These are phyloP conservation scores for Rossbeevera mucosa DNA, from an alignment of 768 basidiomycete genomes.

Conservation along the genomic window DNA sequence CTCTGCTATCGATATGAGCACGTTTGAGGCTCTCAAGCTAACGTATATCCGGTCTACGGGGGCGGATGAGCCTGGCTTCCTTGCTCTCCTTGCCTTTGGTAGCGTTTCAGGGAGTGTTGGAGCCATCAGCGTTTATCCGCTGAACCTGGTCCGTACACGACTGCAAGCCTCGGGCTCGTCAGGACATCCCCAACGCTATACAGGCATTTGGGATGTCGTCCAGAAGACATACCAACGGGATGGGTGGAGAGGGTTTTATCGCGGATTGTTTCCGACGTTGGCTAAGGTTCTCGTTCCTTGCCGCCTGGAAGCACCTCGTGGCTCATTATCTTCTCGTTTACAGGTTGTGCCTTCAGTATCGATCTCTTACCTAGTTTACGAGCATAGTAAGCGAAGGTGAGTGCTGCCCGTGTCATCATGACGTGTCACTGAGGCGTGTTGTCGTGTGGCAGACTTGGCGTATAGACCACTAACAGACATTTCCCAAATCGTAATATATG, in stretches of 20 bases:
- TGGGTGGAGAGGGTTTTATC: constrained; percentile 93
- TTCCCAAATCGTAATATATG: constrained; percentile 16
- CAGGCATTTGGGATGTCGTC: constrained; percentile 82
- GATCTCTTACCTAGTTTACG: constrained; percentile 94
- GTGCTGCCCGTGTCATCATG: constrained; percentile 17
- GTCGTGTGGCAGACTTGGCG: constrained; percentile 48
- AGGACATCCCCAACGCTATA: constrained; percentile 89
- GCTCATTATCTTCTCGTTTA: constrained; percentile 5
- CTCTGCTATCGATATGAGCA: constrained; percentile 96
- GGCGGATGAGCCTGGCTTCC: constrained; percentile 83
- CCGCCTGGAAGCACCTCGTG: not conserved
- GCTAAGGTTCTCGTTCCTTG: constrained; percentile 61
- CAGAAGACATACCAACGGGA: constrained; percentile 76
- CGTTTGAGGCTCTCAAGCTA: constrained; percentile 93
- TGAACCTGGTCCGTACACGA: constrained; percentile 89
- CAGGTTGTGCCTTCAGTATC: constrained; percentile 95
- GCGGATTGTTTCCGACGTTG: constrained; percentile 85
- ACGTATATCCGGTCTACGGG: constrained; percentile 84
- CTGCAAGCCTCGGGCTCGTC: constrained; percentile 95
- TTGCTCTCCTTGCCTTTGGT: constrained; percentile 85
- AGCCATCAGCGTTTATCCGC: constrained; percentile 88
- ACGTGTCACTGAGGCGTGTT: constrained; percentile 3
- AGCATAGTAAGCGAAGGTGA: constrained; percentile 76
- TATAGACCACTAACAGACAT: constrained; percentile 34
- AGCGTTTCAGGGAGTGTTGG: constrained; percentile 92